These are phyloP conservation scores for Pichia kluyveri DNA, from an alignment of 805 yeast genomes.

Conservation along the genomic window DNA sequence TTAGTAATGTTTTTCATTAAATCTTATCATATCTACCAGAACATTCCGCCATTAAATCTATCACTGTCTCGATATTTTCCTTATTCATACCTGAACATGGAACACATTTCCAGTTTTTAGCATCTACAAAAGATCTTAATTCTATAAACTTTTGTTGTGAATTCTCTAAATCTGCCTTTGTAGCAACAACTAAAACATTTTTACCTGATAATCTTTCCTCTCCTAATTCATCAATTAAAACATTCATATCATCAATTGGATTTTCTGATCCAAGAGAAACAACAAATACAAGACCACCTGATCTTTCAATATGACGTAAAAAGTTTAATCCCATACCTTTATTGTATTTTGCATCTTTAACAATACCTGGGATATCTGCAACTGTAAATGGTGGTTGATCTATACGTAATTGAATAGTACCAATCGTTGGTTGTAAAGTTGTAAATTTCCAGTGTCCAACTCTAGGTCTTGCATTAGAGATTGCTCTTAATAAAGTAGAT, in stretches of 20 bases:
- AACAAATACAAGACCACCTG: conserved; percentile 84
- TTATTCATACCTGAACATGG: conserved; percentile 77
- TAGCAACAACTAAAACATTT: conserved; percentile 68
- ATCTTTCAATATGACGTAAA: conserved; percentile 84
- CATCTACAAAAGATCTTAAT: conserved; percentile 37
- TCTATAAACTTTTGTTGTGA: conserved; percentile 38
- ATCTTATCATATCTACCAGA: conserved; percentile 21
- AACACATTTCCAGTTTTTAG: conserved; percentile 53
- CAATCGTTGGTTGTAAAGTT: conserved; percentile 84
- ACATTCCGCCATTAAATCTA: conserved; percentile 62
- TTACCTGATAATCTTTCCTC: conserved; percentile 49
- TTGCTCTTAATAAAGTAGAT: conserved; percentile 77
- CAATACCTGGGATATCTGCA: conserved; percentile 96
- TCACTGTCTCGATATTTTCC: conserved; percentile 64
- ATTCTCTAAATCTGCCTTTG: conserved; percentile 79
- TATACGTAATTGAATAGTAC: conserved; percentile 65
- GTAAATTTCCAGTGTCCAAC: conserved; percentile 98
- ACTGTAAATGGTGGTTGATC: conserved; percentile 74
- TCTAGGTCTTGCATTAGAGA: conserved; percentile 81
- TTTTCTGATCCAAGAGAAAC: conserved; percentile 59
- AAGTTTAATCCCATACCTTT: conserved; percentile 93
- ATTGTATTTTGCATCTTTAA: conserved; percentile 76
- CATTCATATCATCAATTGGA: conserved; percentile 58
- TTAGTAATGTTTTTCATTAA: not conserved
- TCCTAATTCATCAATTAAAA: conserved; percentile 67